Evolutionary conservation across 306 rosid genomes (phyloP).

Genomic region (Geum urbanum): DNA sequence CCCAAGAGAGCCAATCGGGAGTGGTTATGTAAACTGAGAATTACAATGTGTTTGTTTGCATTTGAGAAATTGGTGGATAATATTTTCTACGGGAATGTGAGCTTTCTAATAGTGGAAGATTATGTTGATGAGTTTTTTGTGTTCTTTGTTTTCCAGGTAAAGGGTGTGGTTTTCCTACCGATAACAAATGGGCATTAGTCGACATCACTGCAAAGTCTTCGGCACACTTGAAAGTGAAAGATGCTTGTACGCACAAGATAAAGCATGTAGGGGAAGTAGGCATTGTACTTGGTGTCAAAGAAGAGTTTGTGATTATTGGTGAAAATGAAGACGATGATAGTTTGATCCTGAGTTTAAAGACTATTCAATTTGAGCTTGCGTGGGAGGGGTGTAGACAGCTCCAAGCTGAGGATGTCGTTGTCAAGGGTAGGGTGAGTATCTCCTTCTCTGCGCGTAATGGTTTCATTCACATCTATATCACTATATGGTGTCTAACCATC

Average conservation of each 20-base stretch:
- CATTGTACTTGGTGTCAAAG: slow-evolving; percentile 62
- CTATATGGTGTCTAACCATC: not conserved
- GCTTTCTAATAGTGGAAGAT: not conserved
- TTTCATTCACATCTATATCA: not conserved
- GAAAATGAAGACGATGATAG: slow-evolving; percentile 78
- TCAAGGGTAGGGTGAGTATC: slow-evolving; percentile 93
- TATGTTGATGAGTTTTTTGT: slow-evolving; percentile 1
- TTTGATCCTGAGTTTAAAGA: slow-evolving; percentile 69
- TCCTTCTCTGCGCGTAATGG: not conserved
- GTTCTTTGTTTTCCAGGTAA: slow-evolving; percentile 46
- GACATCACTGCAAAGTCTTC: slow-evolving; percentile 85
- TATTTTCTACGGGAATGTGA: not conserved
- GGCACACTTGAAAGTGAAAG: slow-evolving; percentile 76
- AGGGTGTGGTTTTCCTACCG: slow-evolving; percentile 72
- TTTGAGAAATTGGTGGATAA: not conserved
- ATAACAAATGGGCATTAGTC: slow-evolving; percentile 70
- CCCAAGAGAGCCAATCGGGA: not conserved
- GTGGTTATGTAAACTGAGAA: not conserved
- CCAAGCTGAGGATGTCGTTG: slow-evolving; percentile 89
- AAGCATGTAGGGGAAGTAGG: slow-evolving; percentile 81
- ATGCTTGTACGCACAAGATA: slow-evolving; percentile 63
- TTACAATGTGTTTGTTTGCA: not conserved
- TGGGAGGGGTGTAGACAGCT: slow-evolving; percentile 98
- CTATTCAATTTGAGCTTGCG: slow-evolving; percentile 71
- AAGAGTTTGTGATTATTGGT: slow-evolving; percentile 78